Percentiles rank a stretch among this genome's conserved stretches.
These are phyloP conservation scores for Kwoniella dendrophila DNA, from an alignment of 768 basidiomycete genomes.

Conservation along the genomic window DNA sequence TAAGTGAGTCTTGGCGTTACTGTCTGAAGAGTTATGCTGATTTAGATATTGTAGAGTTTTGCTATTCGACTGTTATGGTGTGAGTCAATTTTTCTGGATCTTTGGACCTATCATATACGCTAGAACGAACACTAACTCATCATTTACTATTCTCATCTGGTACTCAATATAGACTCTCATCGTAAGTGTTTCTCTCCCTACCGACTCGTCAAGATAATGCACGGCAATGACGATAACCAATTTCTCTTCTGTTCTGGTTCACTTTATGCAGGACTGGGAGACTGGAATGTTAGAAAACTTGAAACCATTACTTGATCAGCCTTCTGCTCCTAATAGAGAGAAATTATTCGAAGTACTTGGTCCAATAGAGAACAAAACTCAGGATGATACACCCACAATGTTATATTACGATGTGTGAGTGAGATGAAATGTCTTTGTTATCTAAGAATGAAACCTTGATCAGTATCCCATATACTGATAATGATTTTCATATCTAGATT, in stretches of 20 bases:
- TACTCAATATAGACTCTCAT: constrained; percentile 29
- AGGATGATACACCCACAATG: constrained; percentile 28
- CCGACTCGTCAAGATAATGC: background rate
- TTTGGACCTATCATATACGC: background rate
- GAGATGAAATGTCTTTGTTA: background rate
- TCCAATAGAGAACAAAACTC: constrained; percentile 19
- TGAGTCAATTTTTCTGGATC: constrained; percentile 8
- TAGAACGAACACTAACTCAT: background rate
- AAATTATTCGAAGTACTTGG: constrained; percentile 23
- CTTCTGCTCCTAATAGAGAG: constrained; percentile 22
- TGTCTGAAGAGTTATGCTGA: background rate
- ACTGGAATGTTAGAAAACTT: constrained; percentile 26
- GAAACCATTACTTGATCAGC: constrained; percentile 25
- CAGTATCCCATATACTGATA: background rate
- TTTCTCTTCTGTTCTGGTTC: background rate
- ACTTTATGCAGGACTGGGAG: constrained; percentile 29
- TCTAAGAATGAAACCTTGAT: background rate
- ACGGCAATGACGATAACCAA: background rate
- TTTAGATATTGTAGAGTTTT: constrained; percentile 19
- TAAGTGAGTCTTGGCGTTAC: background rate
- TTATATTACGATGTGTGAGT: constrained; percentile 36
- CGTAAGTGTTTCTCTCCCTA: constrained; percentile 10
- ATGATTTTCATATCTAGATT: constrained; percentile 8
- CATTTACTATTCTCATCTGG: background rate
- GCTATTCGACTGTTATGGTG: constrained; percentile 40